Base-by-base conservation (phyloP, 2,329 filamentous ascomycete species). In the Daldinia sp. region DNA sequence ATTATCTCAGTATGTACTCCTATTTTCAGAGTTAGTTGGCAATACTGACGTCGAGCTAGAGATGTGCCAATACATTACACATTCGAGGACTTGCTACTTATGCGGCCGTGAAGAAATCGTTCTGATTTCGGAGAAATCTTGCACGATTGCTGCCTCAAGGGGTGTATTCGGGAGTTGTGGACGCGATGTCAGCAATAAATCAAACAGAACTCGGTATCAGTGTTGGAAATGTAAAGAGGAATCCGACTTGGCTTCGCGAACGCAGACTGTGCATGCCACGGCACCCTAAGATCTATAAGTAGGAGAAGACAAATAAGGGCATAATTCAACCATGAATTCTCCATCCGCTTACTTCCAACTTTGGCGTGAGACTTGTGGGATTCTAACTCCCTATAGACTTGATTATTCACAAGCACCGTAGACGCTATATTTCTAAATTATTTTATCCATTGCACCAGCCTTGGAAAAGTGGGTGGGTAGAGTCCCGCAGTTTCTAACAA, bases 31-130 rank as follows among this genome's bases (percentile, higher is more conserved):
- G 23, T 25, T 1, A 9, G 34, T 19, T 29, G 32, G 27, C 6
- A 55, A 25, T 35, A 27, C 41, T 61, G 57, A 63, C 34, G 25
- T 13, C 3, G 5, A 55, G 23, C 13, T 56, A 71, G 71, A 51
- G 58, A 80, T 80, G 78, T 81, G 79, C 61, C 74, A 72, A 63
- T 80, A 78, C 70, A 72, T 77, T 23, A 75, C 72, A 19, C 78
- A 81, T 69, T 63, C 78, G 32, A 74, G 74, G 58, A 60, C 75
- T 56, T 81, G 78, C 70, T 69, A 68, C 50, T 45, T 69, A 60
- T 81, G 78, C 70, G 63, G 69, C 45, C 64, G 66, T 17, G 74
- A 79, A 63, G 77, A 79, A 41, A 79, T 75, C 0, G 75, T 81
- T 7, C 74, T 80, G 51, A 79, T 80, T 30, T 79, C 78, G 0